Evolutionary conservation across 805 yeast genomes (phyloP).

Genomic region (Cyberlindnera mrakii): DNA sequence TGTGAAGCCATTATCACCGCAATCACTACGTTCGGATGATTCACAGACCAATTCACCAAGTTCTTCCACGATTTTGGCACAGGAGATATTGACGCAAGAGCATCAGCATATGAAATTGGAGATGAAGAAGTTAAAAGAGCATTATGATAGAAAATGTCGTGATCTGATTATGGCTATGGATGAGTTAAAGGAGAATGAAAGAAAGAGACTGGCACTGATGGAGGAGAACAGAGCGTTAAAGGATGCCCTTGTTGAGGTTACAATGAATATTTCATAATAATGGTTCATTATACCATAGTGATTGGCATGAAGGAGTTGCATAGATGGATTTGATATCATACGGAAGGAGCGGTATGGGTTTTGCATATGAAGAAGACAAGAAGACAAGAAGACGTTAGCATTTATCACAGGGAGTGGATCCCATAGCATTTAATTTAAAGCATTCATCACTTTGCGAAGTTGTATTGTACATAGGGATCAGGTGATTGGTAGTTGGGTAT

Average conservation of each 20-base stretch:
- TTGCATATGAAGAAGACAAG: too few species aligned
- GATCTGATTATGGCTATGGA: constrained; percentile 27
- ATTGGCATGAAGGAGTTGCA: background rate
- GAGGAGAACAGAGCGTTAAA: constrained; percentile 32
- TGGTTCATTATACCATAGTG: background rate
- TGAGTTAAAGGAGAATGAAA: constrained; percentile 31
- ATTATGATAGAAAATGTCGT: constrained; percentile 27
- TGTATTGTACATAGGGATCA: too few species aligned
- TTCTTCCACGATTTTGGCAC: background rate
- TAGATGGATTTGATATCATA: too few species aligned
- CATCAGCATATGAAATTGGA: constrained; percentile 8
- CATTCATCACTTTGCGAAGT: too few species aligned
- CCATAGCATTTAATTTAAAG: too few species aligned
- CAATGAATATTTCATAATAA: constrained; percentile 11
- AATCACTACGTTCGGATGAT: constrained; percentile 28
- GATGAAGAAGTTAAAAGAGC: constrained; percentile 22
- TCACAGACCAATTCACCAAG: constrained; percentile 17
- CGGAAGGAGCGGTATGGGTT: too few species aligned
- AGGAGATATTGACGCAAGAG: background rate
- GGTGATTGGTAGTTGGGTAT: too few species aligned
- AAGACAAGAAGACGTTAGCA: too few species aligned
- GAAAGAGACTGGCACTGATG: constrained; percentile 29
- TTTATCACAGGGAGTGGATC: too few species aligned
- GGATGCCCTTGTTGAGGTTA: constrained; percentile 19
- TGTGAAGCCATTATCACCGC: constrained; percentile 28